Base-by-base conservation (phyloP, 129 eudicot species). In the Cynara cardunculus region DNA sequence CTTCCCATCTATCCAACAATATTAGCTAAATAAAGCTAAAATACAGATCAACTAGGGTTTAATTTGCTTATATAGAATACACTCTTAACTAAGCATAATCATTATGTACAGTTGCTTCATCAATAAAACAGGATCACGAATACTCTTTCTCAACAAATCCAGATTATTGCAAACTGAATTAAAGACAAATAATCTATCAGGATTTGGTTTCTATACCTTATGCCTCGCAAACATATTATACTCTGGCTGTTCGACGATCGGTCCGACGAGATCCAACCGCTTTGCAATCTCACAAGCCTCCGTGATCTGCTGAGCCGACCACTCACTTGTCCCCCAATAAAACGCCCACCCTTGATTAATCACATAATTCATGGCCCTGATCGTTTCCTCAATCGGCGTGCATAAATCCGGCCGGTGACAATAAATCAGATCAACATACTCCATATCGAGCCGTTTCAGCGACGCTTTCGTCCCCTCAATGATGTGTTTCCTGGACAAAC, bases 291-390 rank as follows among this genome's bases (percentile, higher is more conserved):
- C 92, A 88, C 99, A 92, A 1, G 99, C 99, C 86, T 95, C 99
- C 0, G 97, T 95, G 64, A 95, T 92, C 93, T 95, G 97, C 84
- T 92, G 99, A 21, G 99, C 92, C 2, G 94, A 90, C 99, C 97
- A 95, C 87, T 95, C 99, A 83, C 99, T 95, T 0, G 99, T 94
- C 6, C 97, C 99, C 99, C 97, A 94, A 49, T 94, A 90, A 70
- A 82, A 94, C 0, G 97, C 99, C 99, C 91, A 90, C 7, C 99
- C 99, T 9, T 92, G 76, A 46, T 94, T 86, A 77, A 94, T 94
- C 66, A 94, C 97, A 88, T 89, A 88, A 69, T 94, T 94, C 97
- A 94, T 92, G 8, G 99, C 99, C 89, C 99, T 87, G 12, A 92
- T 93, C 1, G 99, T 94, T 85, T 94, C 99, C 74, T 94, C 99